Evolutionary conservation across 768 basidiomycete genomes (phyloP).

Genomic region (Chlorophyllum brunneum): DNA sequence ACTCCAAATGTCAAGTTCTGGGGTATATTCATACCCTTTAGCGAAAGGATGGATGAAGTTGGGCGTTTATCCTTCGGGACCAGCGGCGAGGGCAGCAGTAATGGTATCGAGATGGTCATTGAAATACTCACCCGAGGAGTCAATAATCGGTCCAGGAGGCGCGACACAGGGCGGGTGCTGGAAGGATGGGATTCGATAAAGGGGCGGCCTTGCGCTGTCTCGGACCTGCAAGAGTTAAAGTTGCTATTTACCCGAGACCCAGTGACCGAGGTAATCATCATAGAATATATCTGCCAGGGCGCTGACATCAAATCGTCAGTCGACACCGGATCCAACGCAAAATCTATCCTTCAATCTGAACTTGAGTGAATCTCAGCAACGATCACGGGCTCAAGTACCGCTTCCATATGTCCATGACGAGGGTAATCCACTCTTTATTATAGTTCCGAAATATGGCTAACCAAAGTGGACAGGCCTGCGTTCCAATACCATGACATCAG

Average conservation of each 20-base stretch:
- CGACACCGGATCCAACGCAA: constrained; percentile 56
- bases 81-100: constrained; percentile 47
- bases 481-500: constrained; percentile 17
- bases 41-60: constrained; percentile 56
- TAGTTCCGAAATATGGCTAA: background rate
- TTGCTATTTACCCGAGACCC: constrained; percentile 39
- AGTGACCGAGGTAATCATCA: constrained; percentile 26
- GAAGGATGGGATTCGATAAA: constrained; percentile 54
- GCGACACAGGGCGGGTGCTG: constrained; percentile 53
- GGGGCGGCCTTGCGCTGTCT: constrained; percentile 41
- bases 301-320: background rate
- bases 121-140: constrained; percentile 55
- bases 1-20: constrained; percentile 72
- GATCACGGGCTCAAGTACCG: constrained; percentile 76
- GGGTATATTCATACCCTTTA: constrained; percentile 68
- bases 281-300: background rate
- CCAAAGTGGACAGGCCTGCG: constrained; percentile 29
- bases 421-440: constrained; percentile 7
- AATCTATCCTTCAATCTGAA: constrained; percentile 84
- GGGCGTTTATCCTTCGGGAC: constrained; percentile 58
- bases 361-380: constrained; percentile 78
- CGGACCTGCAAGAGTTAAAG: constrained; percentile 49
- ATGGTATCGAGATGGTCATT: constrained; percentile 49
- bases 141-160: constrained; percentile 35
- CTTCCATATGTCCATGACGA: constrained; percentile 88